A percentile compares a stretch with the other conserved stretches of the same genome.
phyloP scores from a whole-genome alignment of 768 basidiomycete genomes.

The Hebeloma cylindrosporum region DNA sequence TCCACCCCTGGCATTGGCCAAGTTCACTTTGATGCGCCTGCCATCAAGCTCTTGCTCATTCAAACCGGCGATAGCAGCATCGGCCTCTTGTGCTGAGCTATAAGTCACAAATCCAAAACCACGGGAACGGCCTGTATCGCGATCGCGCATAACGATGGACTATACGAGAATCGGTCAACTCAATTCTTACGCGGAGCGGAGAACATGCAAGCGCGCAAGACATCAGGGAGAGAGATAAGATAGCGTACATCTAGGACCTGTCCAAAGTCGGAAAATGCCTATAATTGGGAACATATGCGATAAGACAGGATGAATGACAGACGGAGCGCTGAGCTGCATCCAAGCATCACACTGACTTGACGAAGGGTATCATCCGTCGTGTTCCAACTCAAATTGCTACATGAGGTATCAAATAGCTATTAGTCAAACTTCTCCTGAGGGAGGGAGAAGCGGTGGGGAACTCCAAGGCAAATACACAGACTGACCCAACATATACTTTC shows the following conservation, averaged over 20 bases:
- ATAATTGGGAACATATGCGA: constrained; percentile 50
- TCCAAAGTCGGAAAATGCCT: constrained; percentile 86
- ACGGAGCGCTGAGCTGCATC: constrained; percentile 33
- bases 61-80: constrained; percentile 69
- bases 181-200: constrained; percentile 30
- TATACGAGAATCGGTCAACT: constrained; percentile 48
- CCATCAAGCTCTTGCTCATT: constrained; percentile 96
- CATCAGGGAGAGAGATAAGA: constrained; percentile 36
- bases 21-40: constrained; percentile 85
- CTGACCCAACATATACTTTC: constrained; percentile 95
- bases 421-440: constrained; percentile 53
- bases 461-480: constrained; percentile 58
- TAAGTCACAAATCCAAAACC: constrained; percentile 97
- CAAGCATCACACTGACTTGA: constrained; percentile 69
- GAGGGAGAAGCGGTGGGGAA: constrained; percentile 47
- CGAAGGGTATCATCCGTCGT: constrained; percentile 92
- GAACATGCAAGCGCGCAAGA: constrained; percentile 25
- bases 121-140: constrained; percentile 94
- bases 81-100: constrained; percentile 60
- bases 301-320: constrained; percentile 45
- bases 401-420: constrained; percentile 52
- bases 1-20: constrained; percentile 70
- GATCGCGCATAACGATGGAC: constrained; percentile 98
- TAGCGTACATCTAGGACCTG: constrained; percentile 88
- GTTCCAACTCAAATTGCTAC: constrained; percentile 95